Evolutionary conservation across 2,329 filamentous ascomycete species (phyloP), one percentile per base, ranked within the genome.

Genomic region (Aspergillus spinulosporus): DNA sequence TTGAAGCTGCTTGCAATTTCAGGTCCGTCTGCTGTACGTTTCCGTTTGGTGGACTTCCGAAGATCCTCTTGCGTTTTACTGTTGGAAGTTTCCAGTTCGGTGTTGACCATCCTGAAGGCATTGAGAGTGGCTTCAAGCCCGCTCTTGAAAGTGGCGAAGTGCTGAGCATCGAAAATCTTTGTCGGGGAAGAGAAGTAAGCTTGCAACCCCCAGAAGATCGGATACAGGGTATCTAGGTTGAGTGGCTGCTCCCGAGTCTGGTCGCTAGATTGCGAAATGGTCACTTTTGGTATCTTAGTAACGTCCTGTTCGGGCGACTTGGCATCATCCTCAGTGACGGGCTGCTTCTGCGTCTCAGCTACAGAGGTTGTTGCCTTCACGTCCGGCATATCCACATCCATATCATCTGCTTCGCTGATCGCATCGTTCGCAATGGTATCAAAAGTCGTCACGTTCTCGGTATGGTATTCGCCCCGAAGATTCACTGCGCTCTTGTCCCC

Each of bases 401-500:
- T 92, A 50, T 78, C 79, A 56, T 84, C 82, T 7, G 70, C 67
- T 21, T 70, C 68, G 11, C 74, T 69, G 11, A 70, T 50, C 63
- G 40, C 71, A 57, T 46, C 64, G 9, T 76, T 65, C 1, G 74
- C 64, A 5, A 78, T 75, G 34, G 86, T 81, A 67, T 96, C 90
- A 67, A 86, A 99, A 0, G 84, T 86, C 1, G 95, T 99, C 54
- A 92, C 84, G 78, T 99, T 99, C 67, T 97, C 94, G 28, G 89
- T 85, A 68, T 99, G 94, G 64, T 94, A 99, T 76, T 97, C 93
- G 64, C 94, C 94, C 50, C 94, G 85, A 39, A 97, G 81, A 68
- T 99, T 99, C 49, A 99, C 94, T 0, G 94, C 97, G 71, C 94
- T 97, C 71, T 93, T 94, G 74, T 99, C 95, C 32, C 93, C 93